A percentile compares a stretch with the other conserved stretches of the same genome.
Conservation (phyloP, 768 basidiomycete genomes). For the Tricholoma furcatifolium region DNA sequence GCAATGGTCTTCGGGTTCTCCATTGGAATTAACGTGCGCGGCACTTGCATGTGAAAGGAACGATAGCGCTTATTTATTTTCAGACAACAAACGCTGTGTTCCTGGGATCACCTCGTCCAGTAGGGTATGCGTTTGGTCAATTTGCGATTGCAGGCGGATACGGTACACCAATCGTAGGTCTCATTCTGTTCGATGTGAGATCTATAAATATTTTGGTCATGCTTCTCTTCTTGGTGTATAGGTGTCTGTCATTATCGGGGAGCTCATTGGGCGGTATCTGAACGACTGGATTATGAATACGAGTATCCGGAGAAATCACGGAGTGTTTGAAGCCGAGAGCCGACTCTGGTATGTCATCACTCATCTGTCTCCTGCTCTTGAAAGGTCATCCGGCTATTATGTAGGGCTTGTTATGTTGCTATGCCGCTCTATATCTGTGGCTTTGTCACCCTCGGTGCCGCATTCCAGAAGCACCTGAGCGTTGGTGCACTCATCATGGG, state of each 20-base stretch:
- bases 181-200: neutral
- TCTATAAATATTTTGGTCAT: neutral
- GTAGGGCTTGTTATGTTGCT: conserved; percentile 53
- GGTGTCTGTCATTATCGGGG: conserved; percentile 38
- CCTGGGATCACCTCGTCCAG: conserved; percentile 24
- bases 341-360: conserved; percentile 41
- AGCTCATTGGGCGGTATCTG: conserved; percentile 35
- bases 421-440: conserved; percentile 53
- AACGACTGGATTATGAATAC: conserved; percentile 36
- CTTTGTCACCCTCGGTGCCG: conserved; percentile 49
- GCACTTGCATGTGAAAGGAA: neutral
- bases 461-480: conserved; percentile 45
- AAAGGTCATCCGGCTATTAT: neutral
- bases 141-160: conserved; percentile 39
- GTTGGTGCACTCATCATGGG: conserved; percentile 53
- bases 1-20: conserved; percentile 31
- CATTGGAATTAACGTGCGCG: conserved; percentile 36
- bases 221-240: conserved; percentile 1
- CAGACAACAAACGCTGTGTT: conserved; percentile 33
- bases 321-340: conserved; percentile 42
- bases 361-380: neutral
- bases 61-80: conserved; percentile 5
- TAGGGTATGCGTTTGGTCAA: conserved; percentile 35
- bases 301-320: conserved; percentile 32
- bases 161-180: conserved; percentile 36